Conservation (phyloP, 192 early-diverging fungal species). For the Spizellomyces sp. region DNA sequence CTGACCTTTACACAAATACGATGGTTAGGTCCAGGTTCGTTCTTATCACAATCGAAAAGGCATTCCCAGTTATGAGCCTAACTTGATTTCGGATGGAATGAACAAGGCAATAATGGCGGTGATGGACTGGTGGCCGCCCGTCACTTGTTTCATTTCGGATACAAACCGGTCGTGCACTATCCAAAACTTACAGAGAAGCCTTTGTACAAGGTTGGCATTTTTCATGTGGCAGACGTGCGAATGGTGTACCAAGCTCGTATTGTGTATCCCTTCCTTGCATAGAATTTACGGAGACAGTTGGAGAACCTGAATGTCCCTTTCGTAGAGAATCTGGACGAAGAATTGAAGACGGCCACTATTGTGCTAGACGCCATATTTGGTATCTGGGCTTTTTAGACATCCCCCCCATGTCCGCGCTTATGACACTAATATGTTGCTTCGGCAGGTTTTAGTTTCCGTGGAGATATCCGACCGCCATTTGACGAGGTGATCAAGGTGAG, state of each 20-base stretch:
- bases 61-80: neutral
- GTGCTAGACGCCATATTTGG: slow-evolving; percentile 91
- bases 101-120: slow-evolving; percentile 95
- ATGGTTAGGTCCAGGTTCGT: neutral
- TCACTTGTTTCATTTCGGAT: slow-evolving; percentile 90
- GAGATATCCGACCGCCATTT: slow-evolving; percentile 77
- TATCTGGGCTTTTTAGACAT: slow-evolving; percentile 15
- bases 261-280: neutral
- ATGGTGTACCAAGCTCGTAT: too few relatives aligned
- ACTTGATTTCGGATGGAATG: slow-evolving; percentile 97
- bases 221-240: neutral
- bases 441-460: slow-evolving; percentile 83
- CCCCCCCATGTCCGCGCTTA: neutral
- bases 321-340: slow-evolving; percentile 39
- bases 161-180: slow-evolving; percentile 75
- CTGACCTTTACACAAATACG: neutral
- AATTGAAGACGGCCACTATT: slow-evolving; percentile 56
- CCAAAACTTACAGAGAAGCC: slow-evolving; percentile 77
- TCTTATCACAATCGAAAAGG: neutral
- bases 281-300: slow-evolving; percentile 75
- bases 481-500: slow-evolving; percentile 58
- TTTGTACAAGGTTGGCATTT: slow-evolving; percentile 54
- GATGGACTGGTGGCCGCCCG: slow-evolving; percentile 95
- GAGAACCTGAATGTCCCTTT: slow-evolving; percentile 66
- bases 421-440: neutral